Percentiles rank a stretch among this genome's conserved stretches.
phyloP scores from a whole-genome alignment of 2,329 filamentous ascomycete species.

The Arthrobotrys pseudoclavata region DNA sequence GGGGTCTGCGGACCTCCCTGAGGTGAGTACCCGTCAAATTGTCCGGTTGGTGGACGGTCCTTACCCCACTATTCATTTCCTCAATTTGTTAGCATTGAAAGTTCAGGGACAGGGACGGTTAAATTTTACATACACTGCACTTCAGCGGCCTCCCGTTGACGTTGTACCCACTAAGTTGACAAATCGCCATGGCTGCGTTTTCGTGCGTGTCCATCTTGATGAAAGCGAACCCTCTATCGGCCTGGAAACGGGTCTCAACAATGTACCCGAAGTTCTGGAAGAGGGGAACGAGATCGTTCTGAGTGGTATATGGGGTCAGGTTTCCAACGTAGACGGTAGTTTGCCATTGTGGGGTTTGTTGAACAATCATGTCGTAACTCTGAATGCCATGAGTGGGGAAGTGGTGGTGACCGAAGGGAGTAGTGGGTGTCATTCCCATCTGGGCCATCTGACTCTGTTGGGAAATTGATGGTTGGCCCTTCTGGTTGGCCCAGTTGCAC shows the following conservation, averaged over 20 bases:
- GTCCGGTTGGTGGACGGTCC: conserved; percentile 89
- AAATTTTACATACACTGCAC: conserved; percentile 86
- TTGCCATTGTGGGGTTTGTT: conserved; percentile 97
- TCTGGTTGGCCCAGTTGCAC: conserved; percentile 99
- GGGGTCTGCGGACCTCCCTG: conserved; percentile 80
- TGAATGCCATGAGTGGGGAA: conserved; percentile 97
- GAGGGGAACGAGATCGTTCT: conserved; percentile 94
- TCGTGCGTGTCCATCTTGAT: conserved; percentile 99
- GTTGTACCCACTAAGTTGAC: conserved; percentile 96
- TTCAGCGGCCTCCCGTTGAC: conserved; percentile 97
- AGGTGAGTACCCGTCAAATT: conserved; percentile 85
- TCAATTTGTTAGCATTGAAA: conserved; percentile 53
- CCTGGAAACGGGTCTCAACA: conserved; percentile 96
- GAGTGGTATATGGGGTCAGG: conserved; percentile 95
- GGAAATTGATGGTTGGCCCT: conserved; percentile 98
- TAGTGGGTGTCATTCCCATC: conserved; percentile 98
- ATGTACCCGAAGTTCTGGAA: conserved; percentile 99
- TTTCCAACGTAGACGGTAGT: conserved; percentile 99
- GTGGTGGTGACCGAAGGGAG: conserved; percentile 95
- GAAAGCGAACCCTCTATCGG: conserved; percentile 96
- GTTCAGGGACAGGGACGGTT: neutral
- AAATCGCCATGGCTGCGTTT: conserved; percentile 98
- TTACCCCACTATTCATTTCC: conserved; percentile 86
- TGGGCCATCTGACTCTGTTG: conserved; percentile 97
- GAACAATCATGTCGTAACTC: conserved; percentile 96